phyloP scores from a whole-genome alignment of 495 filamentous ascomycete species.

The Penicillium paxilli region DNA sequence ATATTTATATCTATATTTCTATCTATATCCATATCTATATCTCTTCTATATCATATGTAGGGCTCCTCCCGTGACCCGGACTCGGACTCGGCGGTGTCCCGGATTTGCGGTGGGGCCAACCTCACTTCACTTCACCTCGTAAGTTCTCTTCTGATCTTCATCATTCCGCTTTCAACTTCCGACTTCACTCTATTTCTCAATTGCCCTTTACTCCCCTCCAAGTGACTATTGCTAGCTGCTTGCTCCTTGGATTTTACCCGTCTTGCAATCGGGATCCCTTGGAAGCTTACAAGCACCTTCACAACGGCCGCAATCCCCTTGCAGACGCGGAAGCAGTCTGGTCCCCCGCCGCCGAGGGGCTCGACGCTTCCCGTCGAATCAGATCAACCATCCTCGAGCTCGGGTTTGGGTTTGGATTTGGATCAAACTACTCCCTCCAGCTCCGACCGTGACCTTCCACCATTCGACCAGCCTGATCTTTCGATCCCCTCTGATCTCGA shows the following conservation, averaged over 20 bases:
- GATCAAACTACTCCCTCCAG: no score
- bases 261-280: no score
- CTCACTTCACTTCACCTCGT: not conserved
- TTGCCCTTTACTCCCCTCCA: no score
- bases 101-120: not conserved
- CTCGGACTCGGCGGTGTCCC: no score
- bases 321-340: constrained; percentile 30
- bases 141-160: not conserved
- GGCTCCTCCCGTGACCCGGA: no score
- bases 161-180: not conserved
- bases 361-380: constrained; percentile 25
- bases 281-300: no score
- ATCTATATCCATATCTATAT: no score
- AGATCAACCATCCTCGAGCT: constrained; percentile 7
- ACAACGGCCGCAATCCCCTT: constrained; percentile 24
- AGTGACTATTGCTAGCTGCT: no score
- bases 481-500: not conserved
- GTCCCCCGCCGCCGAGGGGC: constrained; percentile 22
- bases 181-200: not conserved
- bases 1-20: no score
- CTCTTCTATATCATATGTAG: no score
- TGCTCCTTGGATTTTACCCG: no score
- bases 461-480: not conserved
- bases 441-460: not conserved
- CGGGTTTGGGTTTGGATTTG: no score